Evolutionary conservation across 257 asterid genomes (phyloP).

Genomic region (Jacaranda mimosifolia): DNA sequence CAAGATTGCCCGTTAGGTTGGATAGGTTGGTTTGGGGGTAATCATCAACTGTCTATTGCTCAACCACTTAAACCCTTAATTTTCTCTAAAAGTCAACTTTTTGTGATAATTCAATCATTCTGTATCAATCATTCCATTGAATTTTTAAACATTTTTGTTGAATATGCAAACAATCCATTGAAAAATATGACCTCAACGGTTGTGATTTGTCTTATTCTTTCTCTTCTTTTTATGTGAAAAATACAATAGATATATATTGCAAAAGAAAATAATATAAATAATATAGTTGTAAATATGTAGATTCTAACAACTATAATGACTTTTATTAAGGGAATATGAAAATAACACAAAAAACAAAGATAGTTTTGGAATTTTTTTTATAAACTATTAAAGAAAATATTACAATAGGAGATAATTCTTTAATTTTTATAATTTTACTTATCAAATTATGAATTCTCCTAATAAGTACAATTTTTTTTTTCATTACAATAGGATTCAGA

Average conservation of each 20-base stretch:
- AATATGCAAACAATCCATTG: background rate
- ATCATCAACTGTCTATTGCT: slow-evolving; percentile 41
- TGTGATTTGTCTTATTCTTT: background rate
- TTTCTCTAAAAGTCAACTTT: slow-evolving; percentile 37
- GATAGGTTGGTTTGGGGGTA: slow-evolving; percentile 40
- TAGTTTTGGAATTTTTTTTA: background rate
- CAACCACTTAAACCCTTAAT: slow-evolving; percentile 32
- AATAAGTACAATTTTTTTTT: too few relatives aligned
- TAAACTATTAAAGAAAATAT: too few relatives aligned
- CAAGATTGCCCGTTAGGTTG: slow-evolving; percentile 35
- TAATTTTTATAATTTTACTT: too few relatives aligned
- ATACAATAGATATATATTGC: background rate
- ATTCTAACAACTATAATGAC: background rate
- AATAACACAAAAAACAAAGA: background rate
- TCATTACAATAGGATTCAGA: too few relatives aligned
- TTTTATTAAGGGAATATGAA: background rate
- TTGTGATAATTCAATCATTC: slow-evolving; percentile 10
- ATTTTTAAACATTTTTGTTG: background rate
- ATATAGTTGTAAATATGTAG: too few relatives aligned
- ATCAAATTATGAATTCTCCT: too few relatives aligned
- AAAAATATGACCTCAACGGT: background rate
- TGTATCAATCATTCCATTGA: background rate
- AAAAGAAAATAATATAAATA: too few relatives aligned
- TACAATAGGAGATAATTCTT: too few relatives aligned
- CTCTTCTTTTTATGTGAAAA: background rate